Evolutionary conservation across 2,329 filamentous ascomycete genomes (phyloP).

Genomic region (Colletotrichum lupini): DNA sequence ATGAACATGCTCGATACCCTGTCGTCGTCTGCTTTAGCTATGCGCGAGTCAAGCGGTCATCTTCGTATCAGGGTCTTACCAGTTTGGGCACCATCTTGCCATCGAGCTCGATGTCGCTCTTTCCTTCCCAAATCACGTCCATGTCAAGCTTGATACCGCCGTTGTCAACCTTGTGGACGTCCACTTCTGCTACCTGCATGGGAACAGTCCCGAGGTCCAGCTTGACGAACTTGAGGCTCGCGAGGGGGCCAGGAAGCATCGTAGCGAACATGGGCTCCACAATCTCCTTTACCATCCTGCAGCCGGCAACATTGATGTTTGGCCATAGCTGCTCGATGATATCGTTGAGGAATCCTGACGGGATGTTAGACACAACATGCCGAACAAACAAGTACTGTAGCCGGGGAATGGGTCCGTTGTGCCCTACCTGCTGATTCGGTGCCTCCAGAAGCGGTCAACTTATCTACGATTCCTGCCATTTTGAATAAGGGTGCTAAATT

Average conservation of each 20-base stretch:
- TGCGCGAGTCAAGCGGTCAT: background rate
- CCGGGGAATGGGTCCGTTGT: background rate
- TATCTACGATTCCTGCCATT: conserved; percentile 50
- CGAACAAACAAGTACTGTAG: background rate
- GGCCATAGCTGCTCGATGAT: conserved; percentile 60
- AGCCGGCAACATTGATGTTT: conserved; percentile 56
- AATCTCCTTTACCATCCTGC: conserved; percentile 56
- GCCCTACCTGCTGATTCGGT: conserved; percentile 49
- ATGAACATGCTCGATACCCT: conserved; percentile 58
- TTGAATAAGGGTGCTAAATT: conserved; percentile 5
- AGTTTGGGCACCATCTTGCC: conserved; percentile 54
- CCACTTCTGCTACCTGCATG: conserved; percentile 52
- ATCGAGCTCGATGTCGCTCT: conserved; percentile 58
- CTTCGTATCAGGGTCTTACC: conserved; percentile 40
- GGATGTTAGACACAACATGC: conserved; percentile 13
- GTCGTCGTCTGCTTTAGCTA: conserved; percentile 10
- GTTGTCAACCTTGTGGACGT: conserved; percentile 55
- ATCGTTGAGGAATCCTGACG: conserved; percentile 57
- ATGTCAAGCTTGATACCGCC: conserved; percentile 60
- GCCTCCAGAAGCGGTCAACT: conserved; percentile 52
- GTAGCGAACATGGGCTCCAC: conserved; percentile 59
- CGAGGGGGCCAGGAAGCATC: conserved; percentile 56
- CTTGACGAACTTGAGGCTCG: conserved; percentile 55
- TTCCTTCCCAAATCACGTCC: conserved; percentile 57
- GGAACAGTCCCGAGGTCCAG: conserved; percentile 56